These are phyloP conservation scores for Periconia sp. DNA, from an alignment of 2,329 filamentous ascomycete species.

Conservation along the genomic window DNA sequence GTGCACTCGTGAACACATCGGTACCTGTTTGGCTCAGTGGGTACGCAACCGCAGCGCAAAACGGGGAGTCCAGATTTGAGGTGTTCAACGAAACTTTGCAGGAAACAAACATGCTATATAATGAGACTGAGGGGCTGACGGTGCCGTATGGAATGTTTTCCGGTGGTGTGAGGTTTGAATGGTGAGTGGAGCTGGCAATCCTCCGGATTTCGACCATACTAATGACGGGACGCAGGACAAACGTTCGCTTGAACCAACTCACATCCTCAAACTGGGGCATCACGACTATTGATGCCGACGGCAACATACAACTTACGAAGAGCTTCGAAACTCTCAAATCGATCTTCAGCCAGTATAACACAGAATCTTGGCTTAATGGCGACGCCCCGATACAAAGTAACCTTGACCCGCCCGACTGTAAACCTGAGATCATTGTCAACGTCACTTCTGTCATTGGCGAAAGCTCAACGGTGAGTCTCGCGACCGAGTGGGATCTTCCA, in stretches of 20 bases:
- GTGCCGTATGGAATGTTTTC: too few relatives aligned
- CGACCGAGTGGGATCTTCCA: constrained; percentile 18
- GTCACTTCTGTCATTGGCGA: neutral
- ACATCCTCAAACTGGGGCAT: constrained; percentile 8
- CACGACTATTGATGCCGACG: constrained; percentile 3
- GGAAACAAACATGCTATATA: too few relatives aligned
- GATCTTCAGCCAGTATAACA: constrained; percentile 9
- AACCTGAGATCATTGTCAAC: neutral
- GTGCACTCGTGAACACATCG: neutral
- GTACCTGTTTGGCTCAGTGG: constrained; percentile 8
- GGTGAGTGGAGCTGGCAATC: too few relatives aligned
- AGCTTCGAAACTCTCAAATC: constrained; percentile 12
- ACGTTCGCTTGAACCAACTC: constrained; percentile 5
- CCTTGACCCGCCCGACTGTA: neutral
- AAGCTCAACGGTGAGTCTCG: constrained; percentile 4
- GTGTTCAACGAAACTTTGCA: constrained; percentile 10
- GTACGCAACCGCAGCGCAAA: constrained; percentile 7
- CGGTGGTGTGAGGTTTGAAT: constrained; percentile 7
- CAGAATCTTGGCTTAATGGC: constrained; percentile 9
- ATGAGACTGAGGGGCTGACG: too few relatives aligned
- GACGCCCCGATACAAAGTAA: neutral
- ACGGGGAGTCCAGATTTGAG: constrained; percentile 7
- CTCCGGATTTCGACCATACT: too few relatives aligned
- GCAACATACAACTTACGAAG: constrained; percentile 9
- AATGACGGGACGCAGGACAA: constrained; percentile 8